Evolutionary conservation across 306 rosid genomes (phyloP).

Genomic region (Oemleria cerasiformis): DNA sequence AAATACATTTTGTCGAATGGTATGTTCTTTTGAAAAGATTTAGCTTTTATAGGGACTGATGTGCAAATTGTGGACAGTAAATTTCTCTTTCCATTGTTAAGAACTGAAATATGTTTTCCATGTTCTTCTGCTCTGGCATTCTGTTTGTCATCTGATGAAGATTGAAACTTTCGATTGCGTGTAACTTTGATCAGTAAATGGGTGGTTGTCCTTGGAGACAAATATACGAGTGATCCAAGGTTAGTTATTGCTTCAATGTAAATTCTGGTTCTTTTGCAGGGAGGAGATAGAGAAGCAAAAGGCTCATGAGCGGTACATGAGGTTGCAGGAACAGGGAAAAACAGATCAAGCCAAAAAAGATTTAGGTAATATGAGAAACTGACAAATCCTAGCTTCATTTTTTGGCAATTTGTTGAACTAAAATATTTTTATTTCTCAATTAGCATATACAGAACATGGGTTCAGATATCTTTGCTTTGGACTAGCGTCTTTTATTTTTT

Average conservation of each 20-base stretch:
- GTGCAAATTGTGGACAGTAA: not conserved
- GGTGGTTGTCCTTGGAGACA: not conserved
- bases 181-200: not conserved
- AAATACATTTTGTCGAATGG: not conserved
- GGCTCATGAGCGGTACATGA: conserved; percentile 91
- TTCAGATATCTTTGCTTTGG: not conserved
- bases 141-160: not conserved
- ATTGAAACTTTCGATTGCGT: not conserved
- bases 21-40: not conserved
- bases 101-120: not conserved
- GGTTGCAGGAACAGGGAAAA: conserved; percentile 91
- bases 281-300: conserved; percentile 94
- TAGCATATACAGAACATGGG: not conserved
- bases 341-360: conserved; percentile 93
- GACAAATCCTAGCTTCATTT: not conserved
- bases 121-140: not conserved
- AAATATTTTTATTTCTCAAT: not conserved
- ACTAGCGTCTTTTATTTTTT: not conserved
- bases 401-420: not conserved
- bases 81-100: not conserved
- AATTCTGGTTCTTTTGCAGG: conserved; percentile 37
- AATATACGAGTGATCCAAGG: not conserved
- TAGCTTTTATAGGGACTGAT: not conserved
- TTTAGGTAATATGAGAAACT: conserved; percentile 52
- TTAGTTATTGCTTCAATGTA: not conserved